Base-by-base conservation (phyloP, 1,139 yeast genomes). In the Eremothecium cymbalariae region DNA sequence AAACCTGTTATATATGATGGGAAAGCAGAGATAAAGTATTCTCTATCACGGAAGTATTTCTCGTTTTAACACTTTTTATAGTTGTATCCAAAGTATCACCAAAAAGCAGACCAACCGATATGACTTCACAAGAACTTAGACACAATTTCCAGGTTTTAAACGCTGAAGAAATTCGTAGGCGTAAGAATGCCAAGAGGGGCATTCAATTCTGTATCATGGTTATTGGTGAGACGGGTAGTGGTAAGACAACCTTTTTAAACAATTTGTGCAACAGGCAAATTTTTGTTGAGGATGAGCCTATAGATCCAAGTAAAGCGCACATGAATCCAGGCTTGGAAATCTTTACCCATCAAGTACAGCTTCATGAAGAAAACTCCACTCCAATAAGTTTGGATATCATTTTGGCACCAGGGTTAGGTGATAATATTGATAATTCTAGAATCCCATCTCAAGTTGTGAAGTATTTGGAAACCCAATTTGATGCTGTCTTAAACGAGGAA, bases 201-300 rank as follows among this genome's bases (percentile, higher is more conserved):
- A 66, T 72, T 51, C 72, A 72, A 43, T 65, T 77, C 45, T 68
- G 76, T 21, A 50, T 74, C 26, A 61, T 77, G 64, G 65, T 77
- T 32, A 62, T 75, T 40, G 85, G 84, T 12, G 75, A 72, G 48
- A 64, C 72, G 42, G 81, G 81, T 7, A 59, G 68, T 12, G 84
- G 84, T 2, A 69, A 80, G 47, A 67, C 77, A 12, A 75, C 82
- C 1, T 74, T 77, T 46, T 65, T 77, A 46, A 74, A 74, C 52
- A 71, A 79, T 14, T 60, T 77, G 28, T 75, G 82, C 50, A 76
- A 57, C 31, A 23, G 39, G 22, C 34, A 37, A 25, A 34, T 43
- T 14, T 40, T 42, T 59, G 85, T 16, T 17, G 21, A 25, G 8
- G 19, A 30, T 16, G 33, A 37, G 11, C 33, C 38, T 12, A 13